These are phyloP conservation scores for Xylaria sp. DNA, from an alignment of 495 filamentous ascomycete species.

Conservation along the genomic window DNA sequence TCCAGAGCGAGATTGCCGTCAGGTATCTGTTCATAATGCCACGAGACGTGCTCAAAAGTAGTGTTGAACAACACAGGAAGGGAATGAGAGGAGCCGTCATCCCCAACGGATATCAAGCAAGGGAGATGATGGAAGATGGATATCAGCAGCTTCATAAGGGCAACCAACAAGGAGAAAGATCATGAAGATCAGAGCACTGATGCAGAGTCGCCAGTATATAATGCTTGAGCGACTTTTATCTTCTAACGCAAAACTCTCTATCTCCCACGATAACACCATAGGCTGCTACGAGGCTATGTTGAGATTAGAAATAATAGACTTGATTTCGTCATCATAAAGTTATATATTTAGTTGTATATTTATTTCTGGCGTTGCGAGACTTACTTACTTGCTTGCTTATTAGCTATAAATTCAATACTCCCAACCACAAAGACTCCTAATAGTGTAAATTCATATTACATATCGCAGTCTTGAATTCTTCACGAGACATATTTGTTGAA, in stretches of 20 bases:
- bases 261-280: not conserved
- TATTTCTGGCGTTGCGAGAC: not conserved
- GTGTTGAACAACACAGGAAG: not conserved
- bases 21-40: not conserved
- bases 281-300: not conserved
- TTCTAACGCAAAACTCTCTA: not conserved
- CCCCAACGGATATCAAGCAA: slow-evolving; percentile 6
- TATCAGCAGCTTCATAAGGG: not conserved
- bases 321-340: not conserved
- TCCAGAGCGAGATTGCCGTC: not conserved
- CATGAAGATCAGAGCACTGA: not conserved
- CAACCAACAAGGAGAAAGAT: not conserved
- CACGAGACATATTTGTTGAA: not conserved
- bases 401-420: not conserved
- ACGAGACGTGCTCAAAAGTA: not conserved
- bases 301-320: not conserved
- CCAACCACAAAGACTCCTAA: not conserved
- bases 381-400: not conserved
- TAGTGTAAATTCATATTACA: not conserved
- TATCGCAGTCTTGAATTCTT: not conserved
- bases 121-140: not conserved
- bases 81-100: not conserved
- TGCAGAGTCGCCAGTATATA: not conserved
- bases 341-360: no score
- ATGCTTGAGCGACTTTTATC: not conserved